Evolutionary conservation across 2,329 filamentous ascomycete species (phyloP).

Genomic region (Colletotrichum cereale): DNA sequence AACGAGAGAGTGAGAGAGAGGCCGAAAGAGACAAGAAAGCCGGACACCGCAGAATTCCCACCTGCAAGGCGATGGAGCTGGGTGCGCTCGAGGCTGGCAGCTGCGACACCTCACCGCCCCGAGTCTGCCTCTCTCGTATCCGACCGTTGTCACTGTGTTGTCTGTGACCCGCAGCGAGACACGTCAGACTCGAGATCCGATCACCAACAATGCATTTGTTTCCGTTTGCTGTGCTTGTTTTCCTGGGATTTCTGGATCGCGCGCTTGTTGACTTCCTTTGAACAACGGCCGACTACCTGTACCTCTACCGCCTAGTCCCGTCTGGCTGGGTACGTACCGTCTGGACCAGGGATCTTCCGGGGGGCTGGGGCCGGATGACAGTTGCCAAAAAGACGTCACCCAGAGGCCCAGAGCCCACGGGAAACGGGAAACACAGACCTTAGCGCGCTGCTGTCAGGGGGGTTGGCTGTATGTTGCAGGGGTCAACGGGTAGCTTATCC

Average conservation of each 20-base stretch:
- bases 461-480: slow-evolving; percentile 18
- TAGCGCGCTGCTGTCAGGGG: slow-evolving; percentile 27
- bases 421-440: slow-evolving; percentile 19
- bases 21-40: not conserved
- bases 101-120: slow-evolving; percentile 34
- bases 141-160: slow-evolving; percentile 9
- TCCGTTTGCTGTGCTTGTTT: not conserved
- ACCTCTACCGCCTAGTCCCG: too few relatives aligned
- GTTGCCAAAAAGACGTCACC: slow-evolving; percentile 16
- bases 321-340: slow-evolving; percentile 3
- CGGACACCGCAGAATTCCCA: slow-evolving; percentile 4
- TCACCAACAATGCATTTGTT: slow-evolving; percentile 20
- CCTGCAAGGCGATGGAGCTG: slow-evolving; percentile 36
- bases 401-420: slow-evolving; percentile 13
- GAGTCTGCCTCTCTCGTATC: slow-evolving; percentile 16
- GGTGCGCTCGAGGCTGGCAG: slow-evolving; percentile 11
- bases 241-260: not conserved
- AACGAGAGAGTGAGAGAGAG: not conserved
- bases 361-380: slow-evolving; percentile 15
- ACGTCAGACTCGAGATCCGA: slow-evolving; percentile 22
- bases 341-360: not conserved
- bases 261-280: not conserved
- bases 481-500: slow-evolving; percentile 13
- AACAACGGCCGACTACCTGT: not conserved
- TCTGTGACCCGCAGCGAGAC: slow-evolving; percentile 35